phyloP scores from a whole-genome alignment of 768 basidiomycete genomes.

The Saitozyma sp. region DNA sequence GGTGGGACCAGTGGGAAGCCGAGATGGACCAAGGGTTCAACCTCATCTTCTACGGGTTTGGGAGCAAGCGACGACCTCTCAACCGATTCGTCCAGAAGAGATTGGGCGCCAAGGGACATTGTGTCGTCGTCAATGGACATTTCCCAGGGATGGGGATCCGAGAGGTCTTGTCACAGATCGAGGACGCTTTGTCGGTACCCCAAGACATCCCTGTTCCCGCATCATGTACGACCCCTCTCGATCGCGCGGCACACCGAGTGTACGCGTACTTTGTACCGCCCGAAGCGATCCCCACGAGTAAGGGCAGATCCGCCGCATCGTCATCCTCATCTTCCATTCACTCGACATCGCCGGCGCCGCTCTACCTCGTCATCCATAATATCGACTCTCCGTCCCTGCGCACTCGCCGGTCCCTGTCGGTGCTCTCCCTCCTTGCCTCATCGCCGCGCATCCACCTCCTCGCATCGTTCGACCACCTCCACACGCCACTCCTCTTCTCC shows the following conservation, averaged over 20 bases:
- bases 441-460: slow-evolving; percentile 75
- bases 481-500: slow-evolving; percentile 79
- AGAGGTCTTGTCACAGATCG: slow-evolving; percentile 59
- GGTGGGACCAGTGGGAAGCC: slow-evolving; percentile 59
- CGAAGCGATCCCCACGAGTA: slow-evolving; percentile 7
- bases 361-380: slow-evolving; percentile 85
- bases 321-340: slow-evolving; percentile 7
- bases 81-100: slow-evolving; percentile 68
- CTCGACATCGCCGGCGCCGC: slow-evolving; percentile 54
- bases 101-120: slow-evolving; percentile 66
- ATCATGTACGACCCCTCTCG: slow-evolving; percentile 54
- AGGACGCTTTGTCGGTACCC: slow-evolving; percentile 51
- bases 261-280: slow-evolving; percentile 62
- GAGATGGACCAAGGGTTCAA: slow-evolving; percentile 85
- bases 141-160: slow-evolving; percentile 68
- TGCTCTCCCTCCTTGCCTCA: slow-evolving; percentile 70
- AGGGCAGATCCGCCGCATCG: slow-evolving; percentile 2
- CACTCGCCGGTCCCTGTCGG: slow-evolving; percentile 62
- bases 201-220: slow-evolving; percentile 29
- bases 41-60: slow-evolving; percentile 81
- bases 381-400: slow-evolving; percentile 77
- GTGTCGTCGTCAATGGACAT: slow-evolving; percentile 76
- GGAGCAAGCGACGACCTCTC: slow-evolving; percentile 76
- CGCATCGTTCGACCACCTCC: slow-evolving; percentile 83
- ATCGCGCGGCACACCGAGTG: slow-evolving; percentile 67